phyloP scores from a whole-genome alignment of 2,329 filamentous ascomycete genomes.

The Fusarium sp. region DNA sequence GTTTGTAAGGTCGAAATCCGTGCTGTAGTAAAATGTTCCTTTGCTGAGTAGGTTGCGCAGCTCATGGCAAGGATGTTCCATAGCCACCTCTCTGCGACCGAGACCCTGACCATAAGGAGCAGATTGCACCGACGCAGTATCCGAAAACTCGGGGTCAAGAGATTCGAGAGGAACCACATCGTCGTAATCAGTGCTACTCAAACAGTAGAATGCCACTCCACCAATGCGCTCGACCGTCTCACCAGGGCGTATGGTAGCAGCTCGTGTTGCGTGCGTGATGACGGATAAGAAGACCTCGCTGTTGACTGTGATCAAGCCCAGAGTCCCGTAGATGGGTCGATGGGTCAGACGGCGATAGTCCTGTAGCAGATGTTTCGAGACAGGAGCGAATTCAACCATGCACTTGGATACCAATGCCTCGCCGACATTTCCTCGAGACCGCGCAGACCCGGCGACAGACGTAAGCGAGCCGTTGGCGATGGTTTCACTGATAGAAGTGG shows the following conservation, averaged over 20 bases:
- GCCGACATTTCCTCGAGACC: conserved; percentile 55
- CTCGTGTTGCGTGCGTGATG: conserved; percentile 80
- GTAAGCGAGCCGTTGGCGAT: conserved; percentile 68
- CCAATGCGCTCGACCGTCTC: conserved; percentile 91
- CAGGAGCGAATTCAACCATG: conserved; percentile 85
- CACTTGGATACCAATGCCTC: conserved; percentile 69
- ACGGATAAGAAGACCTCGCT: conserved; percentile 91
- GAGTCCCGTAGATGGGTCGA: conserved; percentile 82
- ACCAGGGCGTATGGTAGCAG: conserved; percentile 84
- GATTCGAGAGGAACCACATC: conserved; percentile 71
- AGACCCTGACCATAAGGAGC: conserved; percentile 55
- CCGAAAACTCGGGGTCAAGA: conserved; percentile 61
- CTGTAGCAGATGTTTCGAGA: conserved; percentile 72
- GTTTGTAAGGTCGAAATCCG: conserved; percentile 97
- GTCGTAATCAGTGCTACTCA: conserved; percentile 89
- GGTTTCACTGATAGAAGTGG: conserved; percentile 69
- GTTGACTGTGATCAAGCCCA: conserved; percentile 86
- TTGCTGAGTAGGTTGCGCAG: conserved; percentile 92
- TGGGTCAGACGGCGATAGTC: conserved; percentile 82
- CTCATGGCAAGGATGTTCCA: conserved; percentile 90
- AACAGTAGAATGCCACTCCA: conserved; percentile 90
- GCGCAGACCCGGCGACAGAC: conserved; percentile 61
- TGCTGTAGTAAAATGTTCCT: conserved; percentile 97
- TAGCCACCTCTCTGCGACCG: conserved; percentile 73
- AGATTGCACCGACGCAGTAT: conserved; percentile 58